These are phyloP conservation scores for Tulasnella sp. DNA, from an alignment of 768 basidiomycete genomes.

Conservation along the genomic window DNA sequence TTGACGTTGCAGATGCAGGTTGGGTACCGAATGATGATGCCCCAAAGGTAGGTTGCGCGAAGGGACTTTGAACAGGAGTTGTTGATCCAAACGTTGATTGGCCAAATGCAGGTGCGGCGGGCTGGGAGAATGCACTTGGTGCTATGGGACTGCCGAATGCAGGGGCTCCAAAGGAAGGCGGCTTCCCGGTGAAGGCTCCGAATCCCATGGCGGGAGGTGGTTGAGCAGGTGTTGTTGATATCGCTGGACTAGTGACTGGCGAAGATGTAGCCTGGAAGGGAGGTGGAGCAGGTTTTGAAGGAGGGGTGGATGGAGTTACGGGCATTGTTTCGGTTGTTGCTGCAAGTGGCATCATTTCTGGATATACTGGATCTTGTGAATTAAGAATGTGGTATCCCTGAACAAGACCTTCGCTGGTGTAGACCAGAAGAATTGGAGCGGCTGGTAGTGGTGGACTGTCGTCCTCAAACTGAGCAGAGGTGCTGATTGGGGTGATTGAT, in stretches of 20 bases:
- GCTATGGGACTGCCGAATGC: background rate
- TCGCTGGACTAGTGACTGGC: background rate
- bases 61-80: constrained; percentile 1
- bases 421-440: constrained; percentile 13
- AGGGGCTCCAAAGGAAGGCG: constrained; percentile 12
- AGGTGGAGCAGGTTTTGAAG: background rate
- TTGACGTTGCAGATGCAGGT: background rate
- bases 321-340: too few species aligned
- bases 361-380: constrained; percentile 5
- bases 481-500: constrained; percentile 8
- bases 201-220: constrained; percentile 6
- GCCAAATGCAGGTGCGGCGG: constrained; percentile 7
- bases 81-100: background rate
- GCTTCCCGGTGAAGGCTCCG: too few species aligned
- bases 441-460: constrained; percentile 16
- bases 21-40: too few species aligned
- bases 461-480: constrained; percentile 6
- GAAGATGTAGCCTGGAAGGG: background rate
- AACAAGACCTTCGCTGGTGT: constrained; percentile 15
- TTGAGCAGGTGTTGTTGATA: background rate
- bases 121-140: background rate
- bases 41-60: constrained; percentile 10
- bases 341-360: constrained; percentile 7
- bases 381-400: constrained; percentile 16
- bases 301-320: background rate